These are phyloP conservation scores for Eragrostis nindensis DNA, from an alignment of 176 grass and related monocot species.

Conservation along the genomic window DNA sequence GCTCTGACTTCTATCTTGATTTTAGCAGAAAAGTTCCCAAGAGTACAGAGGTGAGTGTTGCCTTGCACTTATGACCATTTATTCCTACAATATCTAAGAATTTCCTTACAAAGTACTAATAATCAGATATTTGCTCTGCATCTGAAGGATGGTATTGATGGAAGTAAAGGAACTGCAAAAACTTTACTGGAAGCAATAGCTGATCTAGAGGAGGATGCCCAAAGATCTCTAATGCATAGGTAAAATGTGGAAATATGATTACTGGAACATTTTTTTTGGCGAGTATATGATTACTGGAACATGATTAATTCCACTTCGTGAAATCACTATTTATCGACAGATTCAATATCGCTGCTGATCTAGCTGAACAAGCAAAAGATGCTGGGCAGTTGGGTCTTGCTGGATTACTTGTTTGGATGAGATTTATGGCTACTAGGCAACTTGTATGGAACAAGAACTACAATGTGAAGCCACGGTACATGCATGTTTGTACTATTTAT, in stretches of 20 bases:
- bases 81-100: neutral
- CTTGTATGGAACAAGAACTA: slow-evolving; percentile 98
- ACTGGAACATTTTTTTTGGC: too few species aligned
- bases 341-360: slow-evolving; percentile 94
- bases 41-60: slow-evolving; percentile 51
- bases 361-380: slow-evolving; percentile 72
- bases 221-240: slow-evolving; percentile 99
- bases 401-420: slow-evolving; percentile 94
- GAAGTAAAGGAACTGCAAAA: slow-evolving; percentile 80
- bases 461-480: slow-evolving; percentile 98
- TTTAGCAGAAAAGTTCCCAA: slow-evolving; percentile 55
- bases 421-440: slow-evolving; percentile 95
- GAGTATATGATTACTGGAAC: too few species aligned
- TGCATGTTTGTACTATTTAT: slow-evolving; percentile 36
- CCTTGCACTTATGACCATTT: slow-evolving; percentile 2
- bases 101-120: slow-evolving; percentile 8
- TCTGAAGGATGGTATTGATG: slow-evolving; percentile 67
- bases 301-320: neutral
- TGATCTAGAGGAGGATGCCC: slow-evolving; percentile 83
- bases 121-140: slow-evolving; percentile 44
- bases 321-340: slow-evolving; percentile 47
- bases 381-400: slow-evolving; percentile 69
- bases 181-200: slow-evolving; percentile 81
- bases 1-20: slow-evolving; percentile 79
- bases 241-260: slow-evolving; percentile 35